These are phyloP conservation scores for Daldinia grandis DNA, from an alignment of 495 filamentous ascomycete genomes.

Conservation along the genomic window DNA sequence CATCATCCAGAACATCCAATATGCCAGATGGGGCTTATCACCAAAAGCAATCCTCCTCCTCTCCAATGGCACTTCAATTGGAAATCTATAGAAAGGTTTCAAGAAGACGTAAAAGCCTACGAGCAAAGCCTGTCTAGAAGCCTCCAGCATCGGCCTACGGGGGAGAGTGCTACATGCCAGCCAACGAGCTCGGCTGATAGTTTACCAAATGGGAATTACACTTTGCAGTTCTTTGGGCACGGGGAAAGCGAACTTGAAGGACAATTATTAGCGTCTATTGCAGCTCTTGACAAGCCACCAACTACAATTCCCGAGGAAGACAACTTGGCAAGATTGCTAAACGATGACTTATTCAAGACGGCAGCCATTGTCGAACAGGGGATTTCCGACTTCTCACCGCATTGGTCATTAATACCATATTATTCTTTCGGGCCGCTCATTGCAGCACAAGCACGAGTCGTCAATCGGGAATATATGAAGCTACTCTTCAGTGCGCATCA, in stretches of 20 bases:
- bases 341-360: conserved; percentile 35
- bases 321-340: conserved; percentile 45
- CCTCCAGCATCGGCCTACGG: conserved; percentile 39
- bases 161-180: background rate
- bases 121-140: conserved; percentile 60
- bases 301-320: conserved; percentile 38
- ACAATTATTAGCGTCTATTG: conserved; percentile 60
- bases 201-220: conserved; percentile 2
- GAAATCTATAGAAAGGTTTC: conserved; percentile 72
- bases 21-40: conserved; percentile 57
- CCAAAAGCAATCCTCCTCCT: conserved; percentile 58
- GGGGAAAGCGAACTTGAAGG: conserved; percentile 58
- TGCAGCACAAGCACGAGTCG: conserved; percentile 73
- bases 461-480: conserved; percentile 80
- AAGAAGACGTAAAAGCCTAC: conserved; percentile 68
- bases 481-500: conserved; percentile 80
- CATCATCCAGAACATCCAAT: conserved; percentile 84
- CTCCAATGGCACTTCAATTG: conserved; percentile 81
- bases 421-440: conserved; percentile 81
- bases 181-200: background rate
- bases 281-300: conserved; percentile 50
- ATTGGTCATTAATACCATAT: conserved; percentile 72
- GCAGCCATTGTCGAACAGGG: background rate
- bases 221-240: conserved; percentile 59
- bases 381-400: conserved; percentile 66